phyloP scores from a whole-genome alignment of 768 basidiomycete genomes.

The Suillus lakei region DNA sequence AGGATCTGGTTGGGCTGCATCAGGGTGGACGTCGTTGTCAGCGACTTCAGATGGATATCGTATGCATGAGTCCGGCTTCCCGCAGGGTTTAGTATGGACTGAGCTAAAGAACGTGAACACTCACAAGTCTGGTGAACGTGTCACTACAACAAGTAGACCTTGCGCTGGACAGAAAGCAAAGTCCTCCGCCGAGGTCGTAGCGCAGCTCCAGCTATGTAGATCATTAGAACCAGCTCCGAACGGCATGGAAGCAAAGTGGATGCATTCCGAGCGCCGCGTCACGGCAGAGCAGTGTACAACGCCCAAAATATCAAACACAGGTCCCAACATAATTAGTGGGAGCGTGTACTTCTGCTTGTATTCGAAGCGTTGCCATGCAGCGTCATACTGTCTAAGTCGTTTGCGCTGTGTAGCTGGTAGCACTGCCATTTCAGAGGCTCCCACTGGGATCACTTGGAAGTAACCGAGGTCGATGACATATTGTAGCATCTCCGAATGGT shows the following conservation, averaged over 20 bases:
- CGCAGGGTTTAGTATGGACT: neutral
- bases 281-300: slow-evolving; percentile 51
- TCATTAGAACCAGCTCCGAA: neutral
- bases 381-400: slow-evolving; percentile 46
- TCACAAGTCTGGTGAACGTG: slow-evolving; percentile 44
- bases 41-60: slow-evolving; percentile 53
- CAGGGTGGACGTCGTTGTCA: slow-evolving; percentile 55
- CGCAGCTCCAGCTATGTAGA: slow-evolving; percentile 42
- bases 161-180: slow-evolving; percentile 63
- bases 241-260: slow-evolving; percentile 43
- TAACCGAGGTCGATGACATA: slow-evolving; percentile 55
- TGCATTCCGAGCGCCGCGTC: slow-evolving; percentile 49
- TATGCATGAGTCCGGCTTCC: slow-evolving; percentile 44
- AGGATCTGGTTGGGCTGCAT: slow-evolving; percentile 43
- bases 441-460: slow-evolving; percentile 45
- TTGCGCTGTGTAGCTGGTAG: slow-evolving; percentile 46
- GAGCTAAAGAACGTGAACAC: slow-evolving; percentile 20
- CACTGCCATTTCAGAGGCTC: slow-evolving; percentile 20
- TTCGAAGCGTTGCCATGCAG: slow-evolving; percentile 52
- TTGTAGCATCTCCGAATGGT: slow-evolving; percentile 49
- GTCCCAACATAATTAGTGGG: slow-evolving; percentile 47
- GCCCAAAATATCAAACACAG: slow-evolving; percentile 55
- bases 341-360: slow-evolving; percentile 46
- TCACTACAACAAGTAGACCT: slow-evolving; percentile 56
- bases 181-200: slow-evolving; percentile 51